Percentiles rank a stretch among this genome's conserved stretches.
phyloP scores from a whole-genome alignment of 768 basidiomycete genomes.

The Mycena olivaceomarginata region DNA sequence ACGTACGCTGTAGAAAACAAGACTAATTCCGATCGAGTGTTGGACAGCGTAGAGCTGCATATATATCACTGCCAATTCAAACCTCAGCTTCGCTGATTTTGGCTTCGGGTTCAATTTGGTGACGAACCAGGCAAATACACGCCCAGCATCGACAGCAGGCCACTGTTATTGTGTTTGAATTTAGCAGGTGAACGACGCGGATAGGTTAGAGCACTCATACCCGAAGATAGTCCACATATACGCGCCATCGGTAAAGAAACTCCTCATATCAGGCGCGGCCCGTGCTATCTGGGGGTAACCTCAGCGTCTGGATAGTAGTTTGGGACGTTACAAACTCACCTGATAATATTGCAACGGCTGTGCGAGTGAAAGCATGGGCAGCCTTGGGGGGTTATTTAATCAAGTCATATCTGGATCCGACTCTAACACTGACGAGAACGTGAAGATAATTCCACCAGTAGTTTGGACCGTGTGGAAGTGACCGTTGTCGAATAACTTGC shows the following conservation, averaged over 20 bases:
- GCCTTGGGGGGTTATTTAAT: slow-evolving; percentile 5
- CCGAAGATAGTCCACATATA: slow-evolving; percentile 53
- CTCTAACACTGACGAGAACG: slow-evolving; percentile 37
- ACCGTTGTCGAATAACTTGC: slow-evolving; percentile 48
- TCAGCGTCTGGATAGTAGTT: neutral
- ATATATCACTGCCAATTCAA: slow-evolving; percentile 27
- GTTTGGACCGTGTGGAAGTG: slow-evolving; percentile 40
- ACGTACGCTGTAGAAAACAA: slow-evolving; percentile 44
- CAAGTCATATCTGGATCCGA: no score
- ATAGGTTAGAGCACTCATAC: slow-evolving; percentile 36
- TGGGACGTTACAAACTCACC: slow-evolving; percentile 7
- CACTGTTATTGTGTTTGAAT: neutral
- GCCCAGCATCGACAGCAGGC: slow-evolving; percentile 37
- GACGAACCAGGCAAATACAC: slow-evolving; percentile 37
- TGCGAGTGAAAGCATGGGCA: slow-evolving; percentile 55
- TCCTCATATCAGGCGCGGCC: slow-evolving; percentile 49
- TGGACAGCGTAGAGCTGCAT: slow-evolving; percentile 46
- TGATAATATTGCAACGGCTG: slow-evolving; percentile 57
- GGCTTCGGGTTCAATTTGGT: no score
- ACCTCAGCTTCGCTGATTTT: slow-evolving; percentile 10
- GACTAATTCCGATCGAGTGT: slow-evolving; percentile 44
- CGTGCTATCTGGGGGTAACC: neutral
- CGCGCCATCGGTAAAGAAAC: slow-evolving; percentile 54
- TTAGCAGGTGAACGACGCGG: no score
- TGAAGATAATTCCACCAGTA: slow-evolving; percentile 41